Evolutionary conservation across 228 moss, liverwort and hornwort genomes (phyloP), one percentile per base, ranked within the genome.

Genomic region (Sphagnum fallax): DNA sequence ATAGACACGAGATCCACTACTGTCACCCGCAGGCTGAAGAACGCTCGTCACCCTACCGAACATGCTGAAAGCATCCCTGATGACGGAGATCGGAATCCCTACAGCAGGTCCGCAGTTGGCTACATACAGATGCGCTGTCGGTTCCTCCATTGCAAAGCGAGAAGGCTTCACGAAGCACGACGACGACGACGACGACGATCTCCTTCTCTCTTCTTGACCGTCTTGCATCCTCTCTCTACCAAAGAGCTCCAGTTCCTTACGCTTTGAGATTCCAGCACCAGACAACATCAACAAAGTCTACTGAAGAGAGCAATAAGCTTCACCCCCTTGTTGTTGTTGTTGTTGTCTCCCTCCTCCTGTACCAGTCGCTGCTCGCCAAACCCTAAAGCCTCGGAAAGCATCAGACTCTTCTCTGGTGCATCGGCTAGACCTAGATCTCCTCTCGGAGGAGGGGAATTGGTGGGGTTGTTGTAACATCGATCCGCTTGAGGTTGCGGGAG

Each of bases 21-120:
- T 91, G 52, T 83, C 82, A 53, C 87, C 98, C 51, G 92, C 92
- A n/a, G 69, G 71, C 67, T 75, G 85, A 32, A 32, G 32, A 68
- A 98, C 79, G 53, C 83, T 85, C 67, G 67, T 77, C 65, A 98
- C 83, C 48, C 79, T 83, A 47, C 92, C 92, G 63, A 88, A 89
- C 16, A 50, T 65, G 48, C 76, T 77, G 53, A 94, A 98, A 5
- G 78, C 80, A 51, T 79, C 64, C 78, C 78, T 73, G 10, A 98
- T 83, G 16, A 69, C 76, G 69, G 63, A 14, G 9, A 75, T 69
- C 32, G 90, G 68, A 6, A 92, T 76, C 10, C 94, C 98, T 15
- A 90, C 90, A 51, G 84, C 84, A 6, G 92, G 89, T 47, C 98
- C 98, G 55, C 98, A 94, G 70, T 98, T 98, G 11, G 98, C 94